These are phyloP conservation scores for Vaccinium vitisidaea DNA, from an alignment of 148 eudicot species.

Conservation along the genomic window DNA sequence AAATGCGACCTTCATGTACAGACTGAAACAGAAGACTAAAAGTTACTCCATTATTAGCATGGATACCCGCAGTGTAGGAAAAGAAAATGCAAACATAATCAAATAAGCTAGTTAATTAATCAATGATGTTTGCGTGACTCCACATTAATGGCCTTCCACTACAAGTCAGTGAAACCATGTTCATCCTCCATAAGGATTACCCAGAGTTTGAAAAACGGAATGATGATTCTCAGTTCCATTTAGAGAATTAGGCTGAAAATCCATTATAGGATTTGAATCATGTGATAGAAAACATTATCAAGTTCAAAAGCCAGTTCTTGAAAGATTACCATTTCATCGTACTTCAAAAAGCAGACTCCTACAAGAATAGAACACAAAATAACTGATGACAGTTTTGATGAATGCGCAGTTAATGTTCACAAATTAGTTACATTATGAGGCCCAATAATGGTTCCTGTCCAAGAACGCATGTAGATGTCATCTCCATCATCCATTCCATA, in stretches of 20 bases:
- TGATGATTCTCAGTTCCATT: slow-evolving; percentile 5
- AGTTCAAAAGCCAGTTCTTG: not conserved
- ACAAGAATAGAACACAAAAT: not conserved
- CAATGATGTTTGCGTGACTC: not conserved
- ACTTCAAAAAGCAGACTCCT: not conserved
- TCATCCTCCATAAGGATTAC: not conserved
- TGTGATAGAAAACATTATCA: not conserved
- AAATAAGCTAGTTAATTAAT: not conserved
- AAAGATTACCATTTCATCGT: not conserved
- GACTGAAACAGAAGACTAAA: slow-evolving; percentile 27
- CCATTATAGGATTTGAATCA: not conserved
- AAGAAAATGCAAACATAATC: not conserved
- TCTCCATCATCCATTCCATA: slow-evolving; percentile 78
- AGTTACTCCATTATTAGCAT: not conserved
- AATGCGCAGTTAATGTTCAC: not conserved
- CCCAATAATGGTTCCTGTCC: slow-evolving; percentile 74
- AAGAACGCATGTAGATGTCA: slow-evolving; percentile 65
- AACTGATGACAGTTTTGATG: not conserved
- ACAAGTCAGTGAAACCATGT: not conserved
- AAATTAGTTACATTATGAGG: slow-evolving; percentile 49
- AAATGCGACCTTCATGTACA: slow-evolving; percentile 59
- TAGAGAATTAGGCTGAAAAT: not conserved
- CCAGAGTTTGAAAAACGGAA: not conserved
- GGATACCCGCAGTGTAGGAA: not conserved
- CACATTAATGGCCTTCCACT: not conserved